phyloP scores from a whole-genome alignment of 768 basidiomycete species.

The Candolleomyces aberdarensis region DNA sequence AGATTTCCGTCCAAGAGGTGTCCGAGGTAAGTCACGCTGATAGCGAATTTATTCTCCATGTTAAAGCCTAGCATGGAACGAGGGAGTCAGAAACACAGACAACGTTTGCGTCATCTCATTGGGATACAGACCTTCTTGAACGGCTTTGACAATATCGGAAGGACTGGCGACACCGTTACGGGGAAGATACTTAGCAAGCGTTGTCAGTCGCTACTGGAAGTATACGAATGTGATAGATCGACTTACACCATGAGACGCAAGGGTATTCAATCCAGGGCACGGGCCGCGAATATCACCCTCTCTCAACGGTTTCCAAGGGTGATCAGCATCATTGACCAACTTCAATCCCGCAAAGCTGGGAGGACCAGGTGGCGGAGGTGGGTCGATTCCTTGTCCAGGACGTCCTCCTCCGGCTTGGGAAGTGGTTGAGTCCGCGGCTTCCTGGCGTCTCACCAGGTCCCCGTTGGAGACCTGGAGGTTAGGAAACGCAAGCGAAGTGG shows the following conservation, averaged over 20 bases:
- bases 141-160: conserved; percentile 10
- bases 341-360: conserved; percentile 8
- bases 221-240: background rate
- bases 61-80: conserved; percentile 10
- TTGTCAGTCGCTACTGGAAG: background rate
- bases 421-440: too few species aligned
- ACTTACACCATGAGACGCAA: conserved; percentile 19
- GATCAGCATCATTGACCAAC: conserved; percentile 11
- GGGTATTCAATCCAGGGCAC: conserved; percentile 13
- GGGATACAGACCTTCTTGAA: conserved; percentile 13
- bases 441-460: too few species aligned
- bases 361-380: conserved; percentile 5
- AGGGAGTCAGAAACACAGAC: background rate
- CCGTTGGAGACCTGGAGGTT: too few species aligned
- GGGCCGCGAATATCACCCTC: conserved; percentile 7
- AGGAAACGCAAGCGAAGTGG: too few species aligned
- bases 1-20: conserved; percentile 16
- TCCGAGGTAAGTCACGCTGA: conserved; percentile 12
- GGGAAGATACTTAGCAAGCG: conserved; percentile 10
- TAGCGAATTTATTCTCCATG: conserved; percentile 12
- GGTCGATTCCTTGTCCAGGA: background rate
- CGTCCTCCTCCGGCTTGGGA: too few species aligned
- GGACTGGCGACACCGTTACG: conserved; percentile 13
- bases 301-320: conserved; percentile 13
- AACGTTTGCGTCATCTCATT: too few species aligned